Percentiles rank a stretch among this genome's conserved stretches.
Conservation (phyloP, 164 flowering plant genomes). For the Magnolia kwangsiensis region DNA sequence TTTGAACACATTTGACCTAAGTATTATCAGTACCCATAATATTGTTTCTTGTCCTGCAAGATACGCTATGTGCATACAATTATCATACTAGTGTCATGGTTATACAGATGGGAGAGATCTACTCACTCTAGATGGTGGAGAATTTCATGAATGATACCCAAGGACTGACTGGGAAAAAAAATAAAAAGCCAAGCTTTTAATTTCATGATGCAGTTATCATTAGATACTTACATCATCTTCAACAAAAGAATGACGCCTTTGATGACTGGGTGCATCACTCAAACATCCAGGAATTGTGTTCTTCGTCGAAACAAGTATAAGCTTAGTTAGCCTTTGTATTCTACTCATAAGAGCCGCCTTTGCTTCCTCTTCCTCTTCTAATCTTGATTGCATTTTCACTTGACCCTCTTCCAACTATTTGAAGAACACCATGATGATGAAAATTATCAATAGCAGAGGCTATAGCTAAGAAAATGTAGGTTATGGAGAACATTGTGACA, state of each 20-base stretch:
- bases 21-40: too few relatives aligned
- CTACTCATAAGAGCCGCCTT: conserved; percentile 99
- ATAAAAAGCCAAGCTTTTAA: neutral
- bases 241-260: conserved; percentile 53
- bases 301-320: conserved; percentile 95
- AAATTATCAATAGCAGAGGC: neutral
- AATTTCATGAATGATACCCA: neutral
- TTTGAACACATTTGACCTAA: too few relatives aligned
- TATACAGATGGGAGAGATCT: too few relatives aligned
- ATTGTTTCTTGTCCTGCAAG: too few relatives aligned
- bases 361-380: conserved; percentile 99
- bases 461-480: neutral
- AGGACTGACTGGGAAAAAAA: neutral
- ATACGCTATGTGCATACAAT: too few relatives aligned
- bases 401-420: conserved; percentile 94
- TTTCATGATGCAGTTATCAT: neutral
- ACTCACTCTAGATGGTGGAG: neutral
- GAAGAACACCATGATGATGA: neutral
- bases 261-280: conserved; percentile 60
- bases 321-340: conserved; percentile 93
- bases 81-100: too few relatives aligned
- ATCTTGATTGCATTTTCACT: conserved; percentile 93
- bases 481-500: neutral
- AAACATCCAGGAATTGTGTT: conserved; percentile 68
- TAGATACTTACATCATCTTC: conserved; percentile 71